A percentile compares a stretch with the other conserved stretches of the same genome.
These are phyloP conservation scores for Syzygium grande DNA, from an alignment of 345 rosid species.

Conservation along the genomic window DNA sequence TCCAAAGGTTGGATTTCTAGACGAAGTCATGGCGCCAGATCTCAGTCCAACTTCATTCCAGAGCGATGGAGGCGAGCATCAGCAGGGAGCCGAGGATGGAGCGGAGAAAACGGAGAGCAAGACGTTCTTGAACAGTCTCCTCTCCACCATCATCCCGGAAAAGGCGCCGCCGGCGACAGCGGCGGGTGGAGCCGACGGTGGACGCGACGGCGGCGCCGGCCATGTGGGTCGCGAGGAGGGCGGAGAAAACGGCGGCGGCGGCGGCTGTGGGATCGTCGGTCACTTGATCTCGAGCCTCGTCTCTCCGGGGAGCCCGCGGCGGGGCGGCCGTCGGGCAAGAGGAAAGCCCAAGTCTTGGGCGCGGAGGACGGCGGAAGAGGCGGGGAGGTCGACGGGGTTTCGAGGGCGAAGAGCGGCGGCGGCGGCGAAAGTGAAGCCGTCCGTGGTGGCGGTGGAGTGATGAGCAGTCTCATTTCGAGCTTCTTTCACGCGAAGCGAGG, in stretches of 20 bases:
- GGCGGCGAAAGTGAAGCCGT: not conserved
- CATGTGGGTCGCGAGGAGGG: not conserved
- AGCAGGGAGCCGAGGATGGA: not conserved
- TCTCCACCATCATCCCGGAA: not conserved
- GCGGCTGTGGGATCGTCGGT: constrained; percentile 1
- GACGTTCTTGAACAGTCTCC: not conserved
- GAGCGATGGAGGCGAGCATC: not conserved
- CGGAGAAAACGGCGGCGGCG: constrained; percentile 3
- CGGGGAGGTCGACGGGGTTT: not conserved
- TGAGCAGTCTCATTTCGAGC: constrained; percentile 11
- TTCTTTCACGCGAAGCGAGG: constrained; percentile 9
- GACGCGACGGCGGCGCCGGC: not conserved
- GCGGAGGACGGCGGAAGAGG: not conserved
- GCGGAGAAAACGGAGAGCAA: constrained; percentile 2
- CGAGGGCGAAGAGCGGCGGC: not conserved
- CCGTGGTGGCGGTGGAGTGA: constrained; percentile 1
- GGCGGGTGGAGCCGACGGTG: not conserved
- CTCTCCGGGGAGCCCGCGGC: not conserved
- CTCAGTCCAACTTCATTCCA: not conserved
- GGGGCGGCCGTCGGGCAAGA: not conserved
- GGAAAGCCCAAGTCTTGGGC: constrained; percentile 1
- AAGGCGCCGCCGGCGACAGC: not conserved
- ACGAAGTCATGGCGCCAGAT: not conserved
- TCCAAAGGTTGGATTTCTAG: not conserved
- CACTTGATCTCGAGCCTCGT: constrained; percentile 19